Conservation (phyloP, 179 eudicot genomes). For the Patellifolia procumbens region DNA sequence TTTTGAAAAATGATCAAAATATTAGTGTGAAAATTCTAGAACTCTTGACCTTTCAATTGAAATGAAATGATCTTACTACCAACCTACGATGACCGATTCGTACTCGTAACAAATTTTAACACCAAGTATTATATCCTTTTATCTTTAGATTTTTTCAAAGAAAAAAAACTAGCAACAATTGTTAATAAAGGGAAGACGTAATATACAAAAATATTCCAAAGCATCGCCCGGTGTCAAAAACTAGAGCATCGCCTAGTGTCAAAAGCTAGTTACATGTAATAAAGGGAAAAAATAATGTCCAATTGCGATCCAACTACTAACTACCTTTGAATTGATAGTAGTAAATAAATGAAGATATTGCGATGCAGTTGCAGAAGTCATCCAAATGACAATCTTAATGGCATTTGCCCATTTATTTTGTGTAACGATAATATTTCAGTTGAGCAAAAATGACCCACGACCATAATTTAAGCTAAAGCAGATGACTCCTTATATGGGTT, state of each 20-base stretch:
- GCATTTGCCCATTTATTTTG: constrained; percentile 3
- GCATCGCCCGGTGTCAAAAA: too few relatives aligned
- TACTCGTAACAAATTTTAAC: too few relatives aligned
- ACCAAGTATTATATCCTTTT: too few relatives aligned
- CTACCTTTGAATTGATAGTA: constrained; percentile 27
- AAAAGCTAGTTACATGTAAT: not conserved
- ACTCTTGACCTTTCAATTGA: too few relatives aligned
- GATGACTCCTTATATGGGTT: not conserved
- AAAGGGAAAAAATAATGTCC: constrained; percentile 10
- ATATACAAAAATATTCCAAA: too few relatives aligned
- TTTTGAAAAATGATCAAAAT: too few relatives aligned
- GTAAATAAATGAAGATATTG: constrained; percentile 8
- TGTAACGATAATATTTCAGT: constrained; percentile 13
- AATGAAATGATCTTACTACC: too few relatives aligned
- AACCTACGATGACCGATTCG: too few relatives aligned
- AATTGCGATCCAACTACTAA: constrained; percentile 27
- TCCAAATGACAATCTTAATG: constrained; percentile 8
- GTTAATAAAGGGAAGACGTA: not conserved
- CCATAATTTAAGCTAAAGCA: not conserved
- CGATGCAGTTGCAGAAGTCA: constrained; percentile 21
- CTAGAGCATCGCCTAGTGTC: too few relatives aligned
- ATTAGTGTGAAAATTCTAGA: too few relatives aligned
- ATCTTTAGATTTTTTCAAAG: too few relatives aligned
- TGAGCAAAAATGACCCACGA: constrained; percentile 21
- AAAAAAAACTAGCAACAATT: too few relatives aligned